Conservation (phyloP, 2,329 filamentous ascomycete genomes). For the Claviceps africana region DNA sequence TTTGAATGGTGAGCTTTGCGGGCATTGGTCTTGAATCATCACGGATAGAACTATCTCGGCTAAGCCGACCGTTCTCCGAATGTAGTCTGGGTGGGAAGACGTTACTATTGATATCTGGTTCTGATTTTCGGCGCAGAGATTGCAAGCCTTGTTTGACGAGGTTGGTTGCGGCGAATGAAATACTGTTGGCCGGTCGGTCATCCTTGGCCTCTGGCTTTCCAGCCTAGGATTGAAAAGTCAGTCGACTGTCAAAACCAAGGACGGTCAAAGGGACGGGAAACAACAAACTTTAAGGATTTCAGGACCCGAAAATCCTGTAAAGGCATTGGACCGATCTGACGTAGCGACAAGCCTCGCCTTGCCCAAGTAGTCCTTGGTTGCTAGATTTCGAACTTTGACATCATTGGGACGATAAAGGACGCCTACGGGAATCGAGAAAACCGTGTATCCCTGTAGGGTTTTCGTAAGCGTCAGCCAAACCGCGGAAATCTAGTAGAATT, state of each 20-base stretch:
- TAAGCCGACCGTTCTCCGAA: slow-evolving; percentile 67
- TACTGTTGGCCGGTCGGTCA: slow-evolving; percentile 67
- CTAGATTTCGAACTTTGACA: slow-evolving; percentile 94
- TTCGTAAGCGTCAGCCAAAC: slow-evolving; percentile 13
- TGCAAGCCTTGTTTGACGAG: slow-evolving; percentile 75
- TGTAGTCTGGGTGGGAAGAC: slow-evolving; percentile 97
- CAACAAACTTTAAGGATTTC: slow-evolving; percentile 60
- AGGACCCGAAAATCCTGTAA: slow-evolving; percentile 66
- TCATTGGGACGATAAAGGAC: slow-evolving; percentile 92
- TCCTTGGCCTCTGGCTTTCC: slow-evolving; percentile 48
- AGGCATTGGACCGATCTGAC: slow-evolving; percentile 65
- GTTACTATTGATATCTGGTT: slow-evolving; percentile 63
- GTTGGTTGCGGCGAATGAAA: slow-evolving; percentile 86
- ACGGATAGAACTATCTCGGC: slow-evolving; percentile 45
- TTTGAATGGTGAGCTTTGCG: slow-evolving; percentile 49
- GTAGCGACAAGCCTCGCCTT: slow-evolving; percentile 90
- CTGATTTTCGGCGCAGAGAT: slow-evolving; percentile 72
- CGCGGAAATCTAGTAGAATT: background rate
- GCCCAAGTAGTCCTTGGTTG: slow-evolving; percentile 93
- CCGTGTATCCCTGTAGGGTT: slow-evolving; percentile 67
- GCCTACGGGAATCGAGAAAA: slow-evolving; percentile 94
- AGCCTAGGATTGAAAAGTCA: slow-evolving; percentile 22
- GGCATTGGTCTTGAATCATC: slow-evolving; percentile 46
- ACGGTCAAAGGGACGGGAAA: background rate
- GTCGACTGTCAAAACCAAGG: slow-evolving; percentile 2